A percentile compares a stretch with the other conserved stretches of the same genome.
Evolutionary conservation across 768 basidiomycete species (phyloP).

Genomic region (Mrakia gelida): DNA sequence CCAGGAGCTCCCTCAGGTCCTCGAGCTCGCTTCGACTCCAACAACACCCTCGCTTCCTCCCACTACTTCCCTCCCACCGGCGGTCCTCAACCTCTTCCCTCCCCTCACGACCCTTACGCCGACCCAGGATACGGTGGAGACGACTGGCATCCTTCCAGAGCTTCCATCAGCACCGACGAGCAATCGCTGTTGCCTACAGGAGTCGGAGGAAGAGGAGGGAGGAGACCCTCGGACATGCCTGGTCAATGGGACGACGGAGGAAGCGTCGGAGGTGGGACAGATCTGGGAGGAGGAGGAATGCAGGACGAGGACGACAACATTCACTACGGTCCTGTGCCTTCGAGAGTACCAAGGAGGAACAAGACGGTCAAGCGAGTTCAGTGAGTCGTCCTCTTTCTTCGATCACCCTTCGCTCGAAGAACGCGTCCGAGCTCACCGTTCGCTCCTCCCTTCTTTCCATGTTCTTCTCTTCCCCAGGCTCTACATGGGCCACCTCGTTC

Average conservation of each 20-base stretch:
- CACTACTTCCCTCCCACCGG: not conserved
- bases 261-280: not conserved
- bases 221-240: not conserved
- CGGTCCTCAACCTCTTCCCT: not conserved
- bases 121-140: not conserved
- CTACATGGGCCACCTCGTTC: conserved; percentile 29
- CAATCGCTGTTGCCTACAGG: conserved; percentile 9
- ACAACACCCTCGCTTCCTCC: not conserved
- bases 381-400: conserved; percentile 2
- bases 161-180: conserved; percentile 16
- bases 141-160: conserved; percentile 30
- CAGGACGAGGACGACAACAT: conserved; percentile 21
- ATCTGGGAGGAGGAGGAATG: conserved; percentile 8
- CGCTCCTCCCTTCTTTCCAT: not conserved
- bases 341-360: conserved; percentile 30
- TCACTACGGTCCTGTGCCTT: conserved; percentile 31
- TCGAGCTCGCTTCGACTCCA: conserved; percentile 15
- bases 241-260: conserved; percentile 9
- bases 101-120: conserved; percentile 1
- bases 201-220: conserved; percentile 3
- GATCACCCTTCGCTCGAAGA: not conserved
- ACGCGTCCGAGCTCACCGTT: conserved; percentile 9
- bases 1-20: conserved; percentile 15
- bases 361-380: conserved; percentile 29
- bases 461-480: conserved; percentile 11